Base-by-base conservation (phyloP, 371 early-diverging fungal genomes). In the Actinomortierella ambigua region DNA sequence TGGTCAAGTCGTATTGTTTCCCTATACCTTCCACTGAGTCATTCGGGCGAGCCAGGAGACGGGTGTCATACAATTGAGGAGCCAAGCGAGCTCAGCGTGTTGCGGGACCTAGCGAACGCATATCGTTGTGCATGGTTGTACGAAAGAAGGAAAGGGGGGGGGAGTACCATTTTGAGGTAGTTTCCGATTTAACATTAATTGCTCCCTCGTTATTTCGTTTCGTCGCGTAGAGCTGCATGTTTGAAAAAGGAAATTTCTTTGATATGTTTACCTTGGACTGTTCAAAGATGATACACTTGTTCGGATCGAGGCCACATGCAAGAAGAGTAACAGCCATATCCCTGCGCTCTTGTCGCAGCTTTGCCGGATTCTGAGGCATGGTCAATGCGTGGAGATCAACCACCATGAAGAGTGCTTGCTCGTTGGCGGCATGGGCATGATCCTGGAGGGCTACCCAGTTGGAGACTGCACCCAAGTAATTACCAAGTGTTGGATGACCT, bases 321-420 rank as follows among this genome's bases (percentile, higher is more conserved):
- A 97, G 63, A 22, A 97, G 69, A 9, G 87, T 77, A 0, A 83
- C 82, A 0, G 94, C 91, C 85, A 90, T 88, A 24, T 93, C 89
- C 0, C 69, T 23, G 8, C 87, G 89, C 43, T 87, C 85, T 41
- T 77, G 68, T n/a, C 87, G 79, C 46, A 97, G 78, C 17, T 55
- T 59, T 2, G 63, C 62, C 0, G 97, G 93, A 40, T 89, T 76
- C 60, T 91, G 91, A 1, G 93, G 95, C 59, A 90, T 79, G 0
- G 98, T 97, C 22, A 97, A 77, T 0, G 98, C 95, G 67, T 98
- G 98, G 14, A 98, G 76, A 65, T 97, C 97, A 14, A 93, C 97
- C 56, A 96, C 85, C 44, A 85, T 86, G 77, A 90, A 95, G 34
- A 89, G 82, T 8, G 84, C 47, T 27, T 54, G 53, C 15, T 64